Evolutionary conservation across 768 basidiomycete species (phyloP).

Genomic region (Kwoniella bestiolae): DNA sequence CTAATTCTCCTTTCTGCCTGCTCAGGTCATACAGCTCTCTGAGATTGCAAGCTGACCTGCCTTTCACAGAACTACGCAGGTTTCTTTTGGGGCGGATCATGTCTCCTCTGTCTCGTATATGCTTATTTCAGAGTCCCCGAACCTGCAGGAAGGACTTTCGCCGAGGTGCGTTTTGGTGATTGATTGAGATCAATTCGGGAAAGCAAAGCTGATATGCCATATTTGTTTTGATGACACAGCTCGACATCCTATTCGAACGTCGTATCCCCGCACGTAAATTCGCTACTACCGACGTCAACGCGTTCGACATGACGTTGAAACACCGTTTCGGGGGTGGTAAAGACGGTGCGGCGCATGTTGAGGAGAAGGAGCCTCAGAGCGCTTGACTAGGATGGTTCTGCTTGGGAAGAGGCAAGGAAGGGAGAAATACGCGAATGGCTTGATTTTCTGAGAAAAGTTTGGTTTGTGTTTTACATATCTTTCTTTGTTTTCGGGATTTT

Average conservation of each 20-base stretch:
- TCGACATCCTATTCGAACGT: constrained; percentile 59
- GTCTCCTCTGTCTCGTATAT: constrained; percentile 47
- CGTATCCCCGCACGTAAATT: constrained; percentile 56
- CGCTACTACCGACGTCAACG: constrained; percentile 48
- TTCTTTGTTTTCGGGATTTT: too few species aligned
- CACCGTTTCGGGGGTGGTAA: constrained; percentile 22
- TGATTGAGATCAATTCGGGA: background rate
- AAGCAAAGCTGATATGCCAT: too few species aligned
- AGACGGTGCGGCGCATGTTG: constrained; percentile 15
- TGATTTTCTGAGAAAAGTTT: too few species aligned
- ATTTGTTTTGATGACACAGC: too few species aligned
- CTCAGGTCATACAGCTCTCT: background rate
- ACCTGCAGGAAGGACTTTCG: constrained; percentile 46
- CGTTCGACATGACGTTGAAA: constrained; percentile 26
- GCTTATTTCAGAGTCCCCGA: constrained; percentile 50
- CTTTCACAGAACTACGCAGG: constrained; percentile 37
- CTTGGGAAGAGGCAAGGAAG: background rate
- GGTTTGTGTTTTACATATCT: too few species aligned
- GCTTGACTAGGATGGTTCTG: constrained; percentile 5
- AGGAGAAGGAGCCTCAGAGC: constrained; percentile 9
- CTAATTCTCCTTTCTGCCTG: background rate
- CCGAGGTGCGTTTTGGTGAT: constrained; percentile 42
- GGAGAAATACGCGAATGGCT: too few species aligned
- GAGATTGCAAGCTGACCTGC: background rate
- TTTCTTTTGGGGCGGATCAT: constrained; percentile 47